Base-by-base conservation (phyloP, 345 rosid genomes). In the Linum trigynum region DNA sequence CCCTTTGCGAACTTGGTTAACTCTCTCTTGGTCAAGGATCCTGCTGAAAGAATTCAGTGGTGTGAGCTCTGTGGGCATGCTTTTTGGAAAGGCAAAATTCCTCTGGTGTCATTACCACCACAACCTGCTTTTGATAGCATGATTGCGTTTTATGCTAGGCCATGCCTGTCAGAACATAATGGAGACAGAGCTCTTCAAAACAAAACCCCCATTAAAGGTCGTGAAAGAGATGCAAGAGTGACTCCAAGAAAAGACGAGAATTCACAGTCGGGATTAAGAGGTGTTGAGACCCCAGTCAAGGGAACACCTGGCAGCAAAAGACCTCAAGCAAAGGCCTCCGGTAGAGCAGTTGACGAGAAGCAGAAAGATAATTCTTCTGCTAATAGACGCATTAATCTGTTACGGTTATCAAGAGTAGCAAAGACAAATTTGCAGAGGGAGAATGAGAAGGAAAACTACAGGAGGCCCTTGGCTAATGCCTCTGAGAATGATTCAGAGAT, bases 391-490 rank as follows among this genome's bases (percentile, higher is more conserved):
- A 85, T 88, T 73, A 88, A 94, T 78, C 86, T 94, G 74, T 63
- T 94, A 71, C 86, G 99, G 77, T 71, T 94, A 83, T 94, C 99
- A 71, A 86, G 92, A 79, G 85, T 94, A 73, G 99, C 92, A 58
- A 94, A 85, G 77, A 78, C 81, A 64, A 94, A 94, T 75, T 83
- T 94, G 72, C 88, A 88, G 67, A 88, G 78, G 83, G 99, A 94
- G 81, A 94, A 90, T 66, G 97, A 94, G 74, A 94, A 94, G 80
- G 99, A 94, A 82, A 94, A 94, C 73, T 94, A 94, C 61, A 71
- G 99, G 51, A 84, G 97, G 77, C 96, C 89, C 41, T 72, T 82
- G 77, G 87, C 96, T 63, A 83, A 75, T 68, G 76, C 78, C 65
- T 76, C 83, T 50, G 92, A 90, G 81, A 86, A 86, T 67, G 83